phyloP scores from a whole-genome alignment of 805 yeast genomes.

The Candida tibetensis region DNA sequence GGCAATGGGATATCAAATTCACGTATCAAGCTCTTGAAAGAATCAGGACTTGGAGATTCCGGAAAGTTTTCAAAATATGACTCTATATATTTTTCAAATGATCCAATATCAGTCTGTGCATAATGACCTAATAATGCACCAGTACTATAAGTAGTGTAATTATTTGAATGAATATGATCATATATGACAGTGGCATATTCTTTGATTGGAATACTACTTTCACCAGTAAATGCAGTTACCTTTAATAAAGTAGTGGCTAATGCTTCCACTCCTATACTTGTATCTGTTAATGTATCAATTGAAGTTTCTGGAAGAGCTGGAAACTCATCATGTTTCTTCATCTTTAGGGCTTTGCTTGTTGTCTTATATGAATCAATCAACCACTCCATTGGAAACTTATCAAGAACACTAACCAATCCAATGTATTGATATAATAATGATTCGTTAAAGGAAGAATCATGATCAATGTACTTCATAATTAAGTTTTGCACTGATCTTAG shows the following conservation, averaged over 20 bases:
- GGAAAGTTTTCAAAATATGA: constrained; percentile 1
- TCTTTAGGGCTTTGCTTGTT: constrained; percentile 2
- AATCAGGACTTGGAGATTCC: neutral
- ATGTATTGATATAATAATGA: constrained; percentile 7
- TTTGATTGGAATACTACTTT: neutral
- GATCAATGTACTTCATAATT: constrained; percentile 1
- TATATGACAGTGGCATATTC: constrained; percentile 1
- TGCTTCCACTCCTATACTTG: constrained; percentile 1
- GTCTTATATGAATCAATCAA: constrained; percentile 4
- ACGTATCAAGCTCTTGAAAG: neutral
- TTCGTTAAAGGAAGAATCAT: neutral
- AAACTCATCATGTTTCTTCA: neutral
- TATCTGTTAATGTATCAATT: neutral
- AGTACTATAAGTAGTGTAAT: neutral
- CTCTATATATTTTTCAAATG: constrained; percentile 1
- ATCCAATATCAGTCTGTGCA: neutral
- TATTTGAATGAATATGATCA: neutral
- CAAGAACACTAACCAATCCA: constrained; percentile 4
- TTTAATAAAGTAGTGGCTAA: neutral
- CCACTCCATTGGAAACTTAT: constrained; percentile 7
- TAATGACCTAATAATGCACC: constrained; percentile 1
- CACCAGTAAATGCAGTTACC: neutral
- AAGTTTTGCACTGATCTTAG: neutral
- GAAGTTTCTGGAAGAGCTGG: neutral
- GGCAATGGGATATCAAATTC: constrained; percentile 3